A percentile compares a stretch with the other conserved stretches of the same genome.
Conservation (phyloP, 2,329 filamentous ascomycete genomes). For the Diplodia corticola region DNA sequence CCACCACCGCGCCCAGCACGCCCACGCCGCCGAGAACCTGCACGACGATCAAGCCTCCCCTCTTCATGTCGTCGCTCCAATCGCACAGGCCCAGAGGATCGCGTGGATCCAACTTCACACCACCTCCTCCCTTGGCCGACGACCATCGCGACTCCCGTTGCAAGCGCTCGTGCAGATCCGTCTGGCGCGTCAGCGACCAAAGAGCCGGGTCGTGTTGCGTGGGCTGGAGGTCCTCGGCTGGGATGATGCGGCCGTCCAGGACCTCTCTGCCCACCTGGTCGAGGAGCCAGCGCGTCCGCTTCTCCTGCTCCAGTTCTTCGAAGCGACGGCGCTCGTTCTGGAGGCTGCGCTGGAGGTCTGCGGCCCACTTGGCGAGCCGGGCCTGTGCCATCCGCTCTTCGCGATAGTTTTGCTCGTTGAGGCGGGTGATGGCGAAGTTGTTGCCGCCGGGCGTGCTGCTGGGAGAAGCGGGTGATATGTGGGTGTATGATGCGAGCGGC, state of each 20-base stretch:
- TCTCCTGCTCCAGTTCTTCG: constrained; percentile 58
- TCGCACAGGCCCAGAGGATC: constrained; percentile 80
- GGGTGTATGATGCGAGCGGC: constrained; percentile 34
- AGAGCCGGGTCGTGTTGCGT: constrained; percentile 2
- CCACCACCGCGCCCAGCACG: constrained; percentile 69
- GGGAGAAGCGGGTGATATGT: constrained; percentile 38
- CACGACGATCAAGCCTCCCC: constrained; percentile 65
- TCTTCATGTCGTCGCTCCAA: constrained; percentile 65
- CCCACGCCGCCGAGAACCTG: constrained; percentile 75
- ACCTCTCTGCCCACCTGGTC: constrained; percentile 69
- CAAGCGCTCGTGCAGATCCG: constrained; percentile 37
- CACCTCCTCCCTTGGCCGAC: constrained; percentile 25
- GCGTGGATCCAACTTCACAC: constrained; percentile 56
- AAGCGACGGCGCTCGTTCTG: constrained; percentile 71
- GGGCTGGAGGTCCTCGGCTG: constrained; percentile 25
- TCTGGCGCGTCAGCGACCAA: constrained; percentile 28
- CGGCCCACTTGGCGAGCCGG: constrained; percentile 78
- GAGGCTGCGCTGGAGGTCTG: constrained; percentile 74
- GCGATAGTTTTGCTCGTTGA: constrained; percentile 59
- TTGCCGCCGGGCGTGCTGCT: constrained; percentile 29
- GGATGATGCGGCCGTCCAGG: constrained; percentile 33
- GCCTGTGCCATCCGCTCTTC: constrained; percentile 66
- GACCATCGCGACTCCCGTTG: constrained; percentile 29
- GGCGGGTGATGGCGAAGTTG: constrained; percentile 46
- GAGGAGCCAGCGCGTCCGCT: constrained; percentile 69